phyloP scores from a whole-genome alignment of 2,329 filamentous ascomycete genomes.

The Ophiostoma sp. region DNA sequence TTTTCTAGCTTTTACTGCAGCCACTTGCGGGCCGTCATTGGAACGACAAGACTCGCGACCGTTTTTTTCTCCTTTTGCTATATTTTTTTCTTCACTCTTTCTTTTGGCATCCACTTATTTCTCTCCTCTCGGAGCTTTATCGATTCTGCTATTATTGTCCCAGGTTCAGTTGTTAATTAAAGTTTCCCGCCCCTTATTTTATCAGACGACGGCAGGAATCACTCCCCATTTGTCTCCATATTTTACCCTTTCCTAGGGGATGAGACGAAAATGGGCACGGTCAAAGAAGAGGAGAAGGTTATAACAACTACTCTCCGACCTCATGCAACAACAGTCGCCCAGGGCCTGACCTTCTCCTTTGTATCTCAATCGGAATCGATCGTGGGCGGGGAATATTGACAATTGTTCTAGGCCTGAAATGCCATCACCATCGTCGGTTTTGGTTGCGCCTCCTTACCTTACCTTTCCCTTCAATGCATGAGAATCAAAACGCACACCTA shows the following conservation, averaged over 20 bases:
- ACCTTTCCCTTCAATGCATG: neutral
- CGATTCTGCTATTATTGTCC: neutral
- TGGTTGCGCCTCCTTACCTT: neutral
- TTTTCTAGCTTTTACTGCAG: neutral
- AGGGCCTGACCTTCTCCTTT: neutral
- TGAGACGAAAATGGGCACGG: neutral
- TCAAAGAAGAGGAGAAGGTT: neutral
- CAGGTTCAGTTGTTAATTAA: neutral
- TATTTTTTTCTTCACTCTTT: neutral
- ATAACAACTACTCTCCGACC: neutral
- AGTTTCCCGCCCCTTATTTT: neutral
- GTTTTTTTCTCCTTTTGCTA: neutral
- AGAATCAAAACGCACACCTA: neutral
- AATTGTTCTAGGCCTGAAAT: neutral
- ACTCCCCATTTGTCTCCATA: neutral
- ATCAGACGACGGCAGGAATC: slow-evolving; percentile 12
- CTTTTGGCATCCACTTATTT: neutral
- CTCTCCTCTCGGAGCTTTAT: neutral
- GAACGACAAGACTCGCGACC: neutral
- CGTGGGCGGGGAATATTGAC: neutral
- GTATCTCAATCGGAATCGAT: neutral
- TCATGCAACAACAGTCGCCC: neutral
- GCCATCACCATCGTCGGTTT: neutral
- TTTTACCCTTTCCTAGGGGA: neutral
- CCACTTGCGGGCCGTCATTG: neutral